These are phyloP conservation scores for Nakazawaea wickerhamii DNA, from an alignment of 805 yeast species.

Conservation along the genomic window DNA sequence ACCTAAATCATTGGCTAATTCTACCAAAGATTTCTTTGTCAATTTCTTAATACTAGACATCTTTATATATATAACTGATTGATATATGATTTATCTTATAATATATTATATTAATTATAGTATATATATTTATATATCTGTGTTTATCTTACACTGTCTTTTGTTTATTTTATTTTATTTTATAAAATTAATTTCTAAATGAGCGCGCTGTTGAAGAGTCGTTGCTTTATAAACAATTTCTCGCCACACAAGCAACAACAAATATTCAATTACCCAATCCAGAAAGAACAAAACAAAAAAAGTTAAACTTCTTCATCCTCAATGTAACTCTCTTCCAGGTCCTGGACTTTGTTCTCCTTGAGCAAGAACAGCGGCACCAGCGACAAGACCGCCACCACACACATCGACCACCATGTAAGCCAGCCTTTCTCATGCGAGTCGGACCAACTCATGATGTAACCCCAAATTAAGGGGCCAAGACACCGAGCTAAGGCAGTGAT, in stretches of 20 bases:
- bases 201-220: not conserved
- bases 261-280: not conserved
- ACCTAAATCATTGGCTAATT: conserved; percentile 13
- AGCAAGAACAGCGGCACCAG: conserved; percentile 6
- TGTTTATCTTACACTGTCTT: not conserved
- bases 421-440: conserved; percentile 9
- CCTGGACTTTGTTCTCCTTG: not conserved
- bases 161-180: conserved; percentile 1
- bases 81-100: no score
- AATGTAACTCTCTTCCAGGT: not conserved
- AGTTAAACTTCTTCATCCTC: not conserved
- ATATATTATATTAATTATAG: no score
- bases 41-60: conserved; percentile 13
- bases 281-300: conserved; percentile 1
- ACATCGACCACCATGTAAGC: conserved; percentile 16
- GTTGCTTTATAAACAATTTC: not conserved
- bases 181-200: not conserved
- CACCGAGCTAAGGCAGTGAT: conserved; percentile 50
- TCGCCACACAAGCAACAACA: no score
- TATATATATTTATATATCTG: not conserved
- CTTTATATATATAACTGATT: not conserved
- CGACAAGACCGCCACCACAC: conserved; percentile 6
- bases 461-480: conserved; percentile 55
- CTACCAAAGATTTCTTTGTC: conserved; percentile 11
- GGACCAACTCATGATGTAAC: conserved; percentile 21